Evolutionary conservation across 495 filamentous ascomycete genomes (phyloP), one percentile per base, ranked within the genome.

Genomic region (Neurospora sp.): DNA sequence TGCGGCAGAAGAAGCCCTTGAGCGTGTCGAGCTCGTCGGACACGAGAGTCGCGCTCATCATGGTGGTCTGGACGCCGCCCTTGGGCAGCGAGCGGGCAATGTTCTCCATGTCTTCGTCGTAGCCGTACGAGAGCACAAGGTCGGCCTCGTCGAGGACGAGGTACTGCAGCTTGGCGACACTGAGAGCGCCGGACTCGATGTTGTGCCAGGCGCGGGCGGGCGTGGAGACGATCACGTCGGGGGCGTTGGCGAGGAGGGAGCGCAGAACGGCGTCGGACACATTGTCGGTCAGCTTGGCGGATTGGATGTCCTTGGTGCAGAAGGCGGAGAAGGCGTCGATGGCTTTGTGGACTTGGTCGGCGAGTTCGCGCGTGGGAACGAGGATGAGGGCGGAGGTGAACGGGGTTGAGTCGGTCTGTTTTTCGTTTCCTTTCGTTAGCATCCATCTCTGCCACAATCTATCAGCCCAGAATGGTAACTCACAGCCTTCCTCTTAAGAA

Each of bases 141-240:
- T 99, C 96, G 4, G 94, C 94, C 82, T 99, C 96, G 78, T 99
- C 96, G 72, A 99, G 91, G 12, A 98, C 94, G 16, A 99, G 83
- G 71, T 94, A 88, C 69, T 88, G 87, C 44, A 98, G 86, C 71
- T 88, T 86, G 10, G 90, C 87, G 20, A 96, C 82, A 4, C 88
- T 88, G 69, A 97, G 86, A 0, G 90, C 87, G 0, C 89, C 89
- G 59, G 86, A 88, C 72, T 91, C 92, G 72, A 94, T 80, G 77
- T 94, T 91, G 40, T 87, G 81, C 72, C 91, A 87, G 37, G 91
- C 92, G 74, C 92, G 88, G 8, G 92, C 88, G 0, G 96, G 96
- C 1, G 96, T 99, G 10, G 94, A 90, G 39, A 99, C 88, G 39
- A 99, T 89, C 54, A 99, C 85, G 79, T 98, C 93, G 0, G 95